A percentile compares a stretch with the other conserved stretches of the same genome.
Evolutionary conservation across 371 early-diverging fungal species (phyloP).

Genomic region (Mucor mucedo): DNA sequence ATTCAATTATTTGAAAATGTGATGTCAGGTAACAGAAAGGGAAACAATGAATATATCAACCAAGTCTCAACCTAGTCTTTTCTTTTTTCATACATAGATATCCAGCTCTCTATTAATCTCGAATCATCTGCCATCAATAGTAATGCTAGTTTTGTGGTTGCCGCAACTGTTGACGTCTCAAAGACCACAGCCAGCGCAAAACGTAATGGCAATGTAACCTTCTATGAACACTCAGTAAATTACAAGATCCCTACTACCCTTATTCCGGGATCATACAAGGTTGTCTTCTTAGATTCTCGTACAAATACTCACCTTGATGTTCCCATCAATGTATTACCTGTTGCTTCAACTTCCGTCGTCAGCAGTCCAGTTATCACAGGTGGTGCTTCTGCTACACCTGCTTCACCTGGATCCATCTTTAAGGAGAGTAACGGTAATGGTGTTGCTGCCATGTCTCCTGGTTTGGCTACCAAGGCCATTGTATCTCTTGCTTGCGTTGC

Average conservation of each 20-base stretch:
- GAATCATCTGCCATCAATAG: conserved; percentile 17
- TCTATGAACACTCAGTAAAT: conserved; percentile 50
- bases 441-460: conserved; percentile 24
- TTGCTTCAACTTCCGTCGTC: conserved; percentile 32
- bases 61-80: background rate
- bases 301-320: conserved; percentile 40
- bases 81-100: conserved; percentile 12
- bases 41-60: background rate
- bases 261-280: conserved; percentile 46
- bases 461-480: conserved; percentile 17
- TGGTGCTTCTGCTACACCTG: conserved; percentile 13
- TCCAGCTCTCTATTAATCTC: conserved; percentile 30
- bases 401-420: conserved; percentile 18
- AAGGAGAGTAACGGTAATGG: conserved; percentile 9
- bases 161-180: conserved; percentile 39
- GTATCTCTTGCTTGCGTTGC: conserved; percentile 32
- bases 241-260: conserved; percentile 47
- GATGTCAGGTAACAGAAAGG: conserved; percentile 24
- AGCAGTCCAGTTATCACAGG: conserved; percentile 13
- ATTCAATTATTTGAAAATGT: conserved; percentile 35
- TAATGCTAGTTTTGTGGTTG: conserved; percentile 26
- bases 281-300: conserved; percentile 40
- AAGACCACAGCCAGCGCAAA: conserved; percentile 36
- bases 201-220: conserved; percentile 37
- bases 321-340: conserved; percentile 49